A percentile compares a stretch with the other conserved stretches of the same genome.
Conservation (phyloP, 768 basidiomycete genomes). For the Thelephora ganbajun region DNA sequence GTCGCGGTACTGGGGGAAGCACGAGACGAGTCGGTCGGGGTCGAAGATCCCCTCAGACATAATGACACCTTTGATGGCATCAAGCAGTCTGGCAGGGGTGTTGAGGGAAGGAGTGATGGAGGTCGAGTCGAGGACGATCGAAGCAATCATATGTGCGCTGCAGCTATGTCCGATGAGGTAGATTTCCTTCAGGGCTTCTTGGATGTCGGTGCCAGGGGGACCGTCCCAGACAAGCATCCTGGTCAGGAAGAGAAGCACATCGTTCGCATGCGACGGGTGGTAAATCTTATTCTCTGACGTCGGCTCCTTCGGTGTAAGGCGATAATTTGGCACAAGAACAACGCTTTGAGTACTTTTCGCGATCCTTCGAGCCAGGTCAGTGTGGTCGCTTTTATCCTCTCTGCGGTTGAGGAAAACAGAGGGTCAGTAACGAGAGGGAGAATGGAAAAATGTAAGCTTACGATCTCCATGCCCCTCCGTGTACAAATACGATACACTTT, state of each 20-base stretch:
- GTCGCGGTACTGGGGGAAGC: constrained; percentile 51
- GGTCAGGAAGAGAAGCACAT: constrained; percentile 46
- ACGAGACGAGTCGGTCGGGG: constrained; percentile 44
- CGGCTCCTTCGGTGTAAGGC: constrained; percentile 31
- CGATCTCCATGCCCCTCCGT: constrained; percentile 79
- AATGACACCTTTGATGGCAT: constrained; percentile 37
- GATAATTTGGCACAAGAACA: constrained; percentile 69
- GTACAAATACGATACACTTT: constrained; percentile 41
- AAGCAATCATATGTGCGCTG: constrained; percentile 65
- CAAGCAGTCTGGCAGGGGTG: constrained; percentile 29
- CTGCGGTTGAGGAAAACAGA: constrained; percentile 21
- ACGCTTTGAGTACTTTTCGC: constrained; percentile 33
- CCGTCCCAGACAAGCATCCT: constrained; percentile 38
- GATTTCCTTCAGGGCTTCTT: constrained; percentile 16
- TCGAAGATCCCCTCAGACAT: constrained; percentile 74
- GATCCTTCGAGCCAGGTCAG: constrained; percentile 37
- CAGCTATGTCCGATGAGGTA: constrained; percentile 71
- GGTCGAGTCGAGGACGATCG: constrained; percentile 42
- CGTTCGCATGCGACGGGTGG: constrained; percentile 63
- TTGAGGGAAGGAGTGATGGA: constrained; percentile 22
- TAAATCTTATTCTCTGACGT: constrained; percentile 25
- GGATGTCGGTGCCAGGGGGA: constrained; percentile 10
- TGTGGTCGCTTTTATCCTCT: constrained; percentile 59
- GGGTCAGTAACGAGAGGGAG: not conserved
- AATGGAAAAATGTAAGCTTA: constrained; percentile 23